A percentile compares a stretch with the other conserved stretches of the same genome.
Evolutionary conservation across 148 eudicot genomes (phyloP).

Genomic region (Camellia granthamiana): DNA sequence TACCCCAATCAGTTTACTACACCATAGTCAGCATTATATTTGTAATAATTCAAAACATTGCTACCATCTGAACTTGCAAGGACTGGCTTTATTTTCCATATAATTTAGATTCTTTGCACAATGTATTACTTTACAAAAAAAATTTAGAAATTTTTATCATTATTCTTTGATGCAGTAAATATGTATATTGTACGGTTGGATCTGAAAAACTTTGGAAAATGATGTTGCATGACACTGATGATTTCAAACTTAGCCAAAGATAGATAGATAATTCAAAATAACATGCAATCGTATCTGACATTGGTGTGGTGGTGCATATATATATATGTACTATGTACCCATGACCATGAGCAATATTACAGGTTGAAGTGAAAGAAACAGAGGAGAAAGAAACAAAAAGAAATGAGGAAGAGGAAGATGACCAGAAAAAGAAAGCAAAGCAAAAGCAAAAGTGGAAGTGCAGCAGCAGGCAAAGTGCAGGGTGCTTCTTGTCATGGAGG

Average conservation of each 20-base stretch:
- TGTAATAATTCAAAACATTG: no score
- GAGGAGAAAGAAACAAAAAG: constrained; percentile 24
- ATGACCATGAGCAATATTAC: constrained; percentile 12
- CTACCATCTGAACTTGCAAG: no score
- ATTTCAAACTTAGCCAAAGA: not conserved
- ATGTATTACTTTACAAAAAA: no score
- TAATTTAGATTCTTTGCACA: no score
- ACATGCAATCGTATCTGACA: not conserved
- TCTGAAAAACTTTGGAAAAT: no score
- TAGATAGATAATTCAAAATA: not conserved
- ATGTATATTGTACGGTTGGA: no score
- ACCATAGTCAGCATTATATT: no score
- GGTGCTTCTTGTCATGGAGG: constrained; percentile 43
- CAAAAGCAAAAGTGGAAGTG: constrained; percentile 26
- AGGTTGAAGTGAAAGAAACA: constrained; percentile 58
- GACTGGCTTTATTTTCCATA: no score
- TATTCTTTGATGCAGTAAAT: no score
- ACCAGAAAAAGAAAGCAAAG: constrained; percentile 32
- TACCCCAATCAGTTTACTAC: no score
- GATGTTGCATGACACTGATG: not conserved
- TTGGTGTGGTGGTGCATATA: not conserved
- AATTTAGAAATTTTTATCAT: no score
- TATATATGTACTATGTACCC: not conserved
- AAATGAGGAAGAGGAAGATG: constrained; percentile 22
- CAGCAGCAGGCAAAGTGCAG: not conserved